These are phyloP conservation scores for Aureobasidium sp. DNA, from an alignment of 2,329 filamentous ascomycete species.

Conservation along the genomic window DNA sequence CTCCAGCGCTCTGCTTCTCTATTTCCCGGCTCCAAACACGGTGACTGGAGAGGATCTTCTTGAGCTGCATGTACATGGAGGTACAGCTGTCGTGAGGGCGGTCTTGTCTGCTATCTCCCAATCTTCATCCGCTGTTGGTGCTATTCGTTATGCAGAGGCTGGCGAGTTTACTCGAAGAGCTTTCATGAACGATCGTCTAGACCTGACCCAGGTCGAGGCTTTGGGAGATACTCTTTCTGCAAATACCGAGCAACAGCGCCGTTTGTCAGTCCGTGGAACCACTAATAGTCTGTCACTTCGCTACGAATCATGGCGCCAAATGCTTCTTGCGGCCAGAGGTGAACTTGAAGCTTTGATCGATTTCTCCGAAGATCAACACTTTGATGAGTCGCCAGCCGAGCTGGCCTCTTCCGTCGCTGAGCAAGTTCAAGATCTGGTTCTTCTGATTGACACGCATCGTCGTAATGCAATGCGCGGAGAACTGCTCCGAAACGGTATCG, in stretches of 20 bases:
- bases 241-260: slow-evolving; percentile 85
- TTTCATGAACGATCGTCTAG: slow-evolving; percentile 77
- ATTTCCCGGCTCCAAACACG: slow-evolving; percentile 71
- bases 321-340: slow-evolving; percentile 70
- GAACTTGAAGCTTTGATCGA: slow-evolving; percentile 95
- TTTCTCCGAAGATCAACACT: slow-evolving; percentile 95
- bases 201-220: slow-evolving; percentile 72
- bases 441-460: slow-evolving; percentile 59
- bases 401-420: slow-evolving; percentile 60
- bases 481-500: slow-evolving; percentile 74
- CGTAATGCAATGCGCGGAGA: slow-evolving; percentile 73
- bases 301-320: slow-evolving; percentile 75
- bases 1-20: slow-evolving; percentile 68
- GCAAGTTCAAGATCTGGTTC: slow-evolving; percentile 54
- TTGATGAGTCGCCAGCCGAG: slow-evolving; percentile 73
- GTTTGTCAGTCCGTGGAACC: slow-evolving; percentile 70
- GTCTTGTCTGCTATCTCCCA: slow-evolving; percentile 68
- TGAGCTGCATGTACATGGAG: slow-evolving; percentile 91
- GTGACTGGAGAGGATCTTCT: slow-evolving; percentile 89
- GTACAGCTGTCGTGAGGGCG: slow-evolving; percentile 77
- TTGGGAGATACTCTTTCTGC: slow-evolving; percentile 52
- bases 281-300: slow-evolving; percentile 55
- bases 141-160: slow-evolving; percentile 79
- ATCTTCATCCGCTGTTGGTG: slow-evolving; percentile 26
- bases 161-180: slow-evolving; percentile 92